phyloP scores from a whole-genome alignment of 805 yeast species.

The Kluyveromyces starmeri region DNA sequence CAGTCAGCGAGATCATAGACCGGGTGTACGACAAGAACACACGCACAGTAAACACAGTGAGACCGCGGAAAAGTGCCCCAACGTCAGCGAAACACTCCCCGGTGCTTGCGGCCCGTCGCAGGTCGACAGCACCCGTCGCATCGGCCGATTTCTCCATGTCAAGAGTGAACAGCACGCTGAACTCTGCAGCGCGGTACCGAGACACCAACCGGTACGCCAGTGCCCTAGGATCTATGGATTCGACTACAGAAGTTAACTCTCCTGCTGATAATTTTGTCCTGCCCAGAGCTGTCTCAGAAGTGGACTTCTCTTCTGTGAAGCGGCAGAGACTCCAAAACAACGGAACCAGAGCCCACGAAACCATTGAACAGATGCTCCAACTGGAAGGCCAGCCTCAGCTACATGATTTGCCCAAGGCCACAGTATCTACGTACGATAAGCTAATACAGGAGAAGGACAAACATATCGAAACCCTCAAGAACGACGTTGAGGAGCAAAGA shows the following conservation, averaged over 20 bases:
- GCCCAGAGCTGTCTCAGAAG: no score
- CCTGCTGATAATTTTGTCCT: no score
- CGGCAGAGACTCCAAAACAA: no score
- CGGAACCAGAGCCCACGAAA: no score
- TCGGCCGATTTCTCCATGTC: background rate
- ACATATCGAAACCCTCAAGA: constrained; percentile 23
- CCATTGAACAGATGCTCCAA: no score
- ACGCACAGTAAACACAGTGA: constrained; percentile 21
- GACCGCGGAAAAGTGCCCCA: constrained; percentile 9
- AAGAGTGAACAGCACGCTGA: constrained; percentile 1
- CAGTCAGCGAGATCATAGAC: constrained; percentile 18
- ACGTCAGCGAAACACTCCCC: constrained; percentile 21
- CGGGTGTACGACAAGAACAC: constrained; percentile 22
- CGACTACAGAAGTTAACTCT: no score
- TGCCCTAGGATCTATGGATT: no score
- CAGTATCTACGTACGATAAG: constrained; percentile 15
- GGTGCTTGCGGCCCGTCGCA: background rate
- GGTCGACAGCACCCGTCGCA: background rate
- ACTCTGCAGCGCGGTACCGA: background rate
- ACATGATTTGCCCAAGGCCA: no score
- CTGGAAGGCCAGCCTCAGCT: no score
- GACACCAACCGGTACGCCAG: background rate
- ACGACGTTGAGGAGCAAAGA: constrained; percentile 26
- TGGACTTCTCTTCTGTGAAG: no score
- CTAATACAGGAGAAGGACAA: constrained; percentile 25